Conservation (phyloP, 1,284 basidiomycete species). For the Irpex sp. region DNA sequence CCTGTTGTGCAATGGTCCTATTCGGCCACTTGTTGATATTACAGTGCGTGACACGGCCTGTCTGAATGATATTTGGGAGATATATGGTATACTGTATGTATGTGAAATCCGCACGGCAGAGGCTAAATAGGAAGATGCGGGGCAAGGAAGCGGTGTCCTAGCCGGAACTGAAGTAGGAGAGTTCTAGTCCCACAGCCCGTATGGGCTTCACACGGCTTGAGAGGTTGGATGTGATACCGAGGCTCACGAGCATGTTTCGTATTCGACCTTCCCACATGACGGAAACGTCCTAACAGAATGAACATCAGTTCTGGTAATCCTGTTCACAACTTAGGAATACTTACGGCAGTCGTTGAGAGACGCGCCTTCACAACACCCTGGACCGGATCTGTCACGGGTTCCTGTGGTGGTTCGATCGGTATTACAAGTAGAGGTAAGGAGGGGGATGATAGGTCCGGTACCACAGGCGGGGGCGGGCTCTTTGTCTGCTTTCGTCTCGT, state of each 20-base stretch:
- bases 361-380: slow-evolving; percentile 88
- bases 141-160: slow-evolving; percentile 24
- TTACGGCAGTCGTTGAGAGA: slow-evolving; percentile 82
- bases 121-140: background rate
- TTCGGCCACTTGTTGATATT: background rate
- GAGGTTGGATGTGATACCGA: slow-evolving; percentile 87
- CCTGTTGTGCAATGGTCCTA: background rate
- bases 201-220: slow-evolving; percentile 82
- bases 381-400: slow-evolving; percentile 37
- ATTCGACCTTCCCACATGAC: slow-evolving; percentile 94
- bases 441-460: slow-evolving; percentile 10
- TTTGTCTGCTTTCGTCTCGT: slow-evolving; percentile 48
- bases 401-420: slow-evolving; percentile 16
- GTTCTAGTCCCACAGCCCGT: slow-evolving; percentile 82
- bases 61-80: no score
- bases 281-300: slow-evolving; percentile 68
- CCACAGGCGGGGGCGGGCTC: slow-evolving; percentile 7
- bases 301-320: background rate
- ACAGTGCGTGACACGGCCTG: no score
- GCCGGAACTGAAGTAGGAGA: slow-evolving; percentile 87
- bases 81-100: background rate
- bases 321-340: slow-evolving; percentile 21
- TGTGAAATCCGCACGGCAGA: background rate
- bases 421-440: slow-evolving; percentile 12
- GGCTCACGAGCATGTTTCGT: slow-evolving; percentile 82